Conservation (phyloP, 768 basidiomycete species). For the Serendipita sp. region DNA sequence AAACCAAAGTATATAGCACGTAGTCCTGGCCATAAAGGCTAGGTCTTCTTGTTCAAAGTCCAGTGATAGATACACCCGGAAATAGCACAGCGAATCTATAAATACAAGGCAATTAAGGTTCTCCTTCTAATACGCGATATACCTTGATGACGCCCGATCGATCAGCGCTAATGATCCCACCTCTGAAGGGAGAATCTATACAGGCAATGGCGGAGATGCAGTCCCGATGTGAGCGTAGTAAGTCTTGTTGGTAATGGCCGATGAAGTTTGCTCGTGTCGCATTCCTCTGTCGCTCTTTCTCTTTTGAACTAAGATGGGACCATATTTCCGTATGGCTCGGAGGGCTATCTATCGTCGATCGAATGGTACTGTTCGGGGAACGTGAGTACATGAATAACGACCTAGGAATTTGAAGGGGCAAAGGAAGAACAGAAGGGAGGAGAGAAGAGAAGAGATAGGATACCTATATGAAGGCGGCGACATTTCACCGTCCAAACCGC, state of each 20-base stretch:
- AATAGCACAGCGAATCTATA: no score
- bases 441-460: conserved; percentile 11
- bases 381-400: background rate
- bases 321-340: conserved; percentile 29
- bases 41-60: no score
- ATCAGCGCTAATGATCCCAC: conserved; percentile 85
- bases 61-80: no score
- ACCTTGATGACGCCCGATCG: conserved; percentile 80
- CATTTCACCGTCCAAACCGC: conserved; percentile 56
- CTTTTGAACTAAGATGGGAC: conserved; percentile 9
- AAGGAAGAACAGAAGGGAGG: background rate
- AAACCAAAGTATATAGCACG: no score
- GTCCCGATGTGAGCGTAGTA: conserved; percentile 80
- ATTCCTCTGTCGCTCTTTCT: conserved; percentile 9
- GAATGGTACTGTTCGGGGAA: conserved; percentile 17
- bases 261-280: conserved; percentile 48
- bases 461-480: conserved; percentile 71
- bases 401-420: background rate
- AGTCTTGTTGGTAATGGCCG: conserved; percentile 65
- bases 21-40: no score
- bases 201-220: conserved; percentile 71
- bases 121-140: conserved; percentile 22
- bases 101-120: background rate
- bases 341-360: conserved; percentile 26
- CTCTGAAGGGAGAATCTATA: conserved; percentile 85